A percentile compares a stretch with the other conserved stretches of the same genome.
Conservation (phyloP, 768 basidiomycete species). For the Cyathus striatus region DNA sequence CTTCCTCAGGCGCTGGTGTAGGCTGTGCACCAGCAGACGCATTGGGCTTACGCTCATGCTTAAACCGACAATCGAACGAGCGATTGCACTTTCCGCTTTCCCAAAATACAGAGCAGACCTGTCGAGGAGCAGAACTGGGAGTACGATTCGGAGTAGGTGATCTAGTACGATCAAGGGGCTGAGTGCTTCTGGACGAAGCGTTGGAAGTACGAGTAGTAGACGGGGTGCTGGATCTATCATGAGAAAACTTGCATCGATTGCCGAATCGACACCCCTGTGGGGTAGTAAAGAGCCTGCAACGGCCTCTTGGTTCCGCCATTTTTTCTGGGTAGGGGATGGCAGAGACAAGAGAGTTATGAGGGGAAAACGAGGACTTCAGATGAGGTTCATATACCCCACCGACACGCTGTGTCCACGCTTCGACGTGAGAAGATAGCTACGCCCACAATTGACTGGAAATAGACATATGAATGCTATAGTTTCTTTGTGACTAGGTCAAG, state of each 20-base stretch:
- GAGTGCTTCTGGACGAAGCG: slow-evolving; percentile 3
- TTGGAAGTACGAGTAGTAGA: slow-evolving; percentile 2
- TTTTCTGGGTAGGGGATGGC: no score
- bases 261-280: slow-evolving; percentile 46
- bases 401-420: no score
- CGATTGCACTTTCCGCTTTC: slow-evolving; percentile 37
- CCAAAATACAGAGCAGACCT: slow-evolving; percentile 46
- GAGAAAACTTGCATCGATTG: slow-evolving; percentile 29
- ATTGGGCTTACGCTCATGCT: slow-evolving; percentile 29
- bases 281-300: slow-evolving; percentile 36
- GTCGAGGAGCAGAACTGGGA: slow-evolving; percentile 17
- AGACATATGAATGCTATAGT: no score
- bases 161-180: no score
- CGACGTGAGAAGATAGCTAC: no score
- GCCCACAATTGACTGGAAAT: no score
- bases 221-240: slow-evolving; percentile 7
- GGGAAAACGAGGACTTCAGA: no score
- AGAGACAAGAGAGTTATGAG: no score
- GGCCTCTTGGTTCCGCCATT: no score
- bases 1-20: slow-evolving; percentile 2
- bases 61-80: slow-evolving; percentile 39
- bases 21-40: slow-evolving; percentile 3
- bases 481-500: no score
- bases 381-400: no score
- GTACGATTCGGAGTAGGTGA: no score